Evolutionary conservation across 352 stramenopile genomes (phyloP), one percentile per base, ranked within the genome.

Genomic region (Phytophthora cryptogea): DNA sequence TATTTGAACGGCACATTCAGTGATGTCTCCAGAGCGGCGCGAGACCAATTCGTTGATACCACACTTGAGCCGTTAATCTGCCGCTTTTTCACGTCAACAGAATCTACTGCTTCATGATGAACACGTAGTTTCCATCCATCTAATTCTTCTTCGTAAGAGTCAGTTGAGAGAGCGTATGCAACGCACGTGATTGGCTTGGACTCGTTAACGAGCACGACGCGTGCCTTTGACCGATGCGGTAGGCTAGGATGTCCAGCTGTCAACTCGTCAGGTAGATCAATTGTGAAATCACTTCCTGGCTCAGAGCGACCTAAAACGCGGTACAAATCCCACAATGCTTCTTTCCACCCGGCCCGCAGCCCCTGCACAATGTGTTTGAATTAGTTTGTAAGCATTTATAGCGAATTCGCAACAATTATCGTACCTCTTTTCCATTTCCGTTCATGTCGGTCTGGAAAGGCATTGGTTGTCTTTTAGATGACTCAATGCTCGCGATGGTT

Each of bases 121-220:
- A 93, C 62, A 9, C 58, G 51, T 11, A 88, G 40, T 28, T 88
- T 92, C 81, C 83, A 90, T 14, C 69, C 73, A 20, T 78, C 68
- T 17, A 93, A 36, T 27, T 92, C 75, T 26, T 91, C 74, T 51
- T 91, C 80, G 33, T 97, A 94, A 42, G 97, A 87, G 52, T 88
- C 78, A 7, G 95, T 98, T 5, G 90, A 88, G 41, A 99, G 79
- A 16, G 95, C 96, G 63, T 98, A 98, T 16, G 97, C 95, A 60
- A 98, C 96, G 8, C 90, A 96, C 20, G 95, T 98, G 42, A 97
- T 97, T 1, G 92, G 91, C 58, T 96, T 81, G 16, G 95, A 80
- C 52, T 99, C 95, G 68, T 97, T 88, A 11, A 99, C 96, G 27
- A 96, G 78, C 20, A 98, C 86, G 5, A 98, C 81, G 43, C 86